Evolutionary conservation across 192 early-diverging fungal genomes (phyloP).

Genomic region (Tieghemiomyces parasiticus): DNA sequence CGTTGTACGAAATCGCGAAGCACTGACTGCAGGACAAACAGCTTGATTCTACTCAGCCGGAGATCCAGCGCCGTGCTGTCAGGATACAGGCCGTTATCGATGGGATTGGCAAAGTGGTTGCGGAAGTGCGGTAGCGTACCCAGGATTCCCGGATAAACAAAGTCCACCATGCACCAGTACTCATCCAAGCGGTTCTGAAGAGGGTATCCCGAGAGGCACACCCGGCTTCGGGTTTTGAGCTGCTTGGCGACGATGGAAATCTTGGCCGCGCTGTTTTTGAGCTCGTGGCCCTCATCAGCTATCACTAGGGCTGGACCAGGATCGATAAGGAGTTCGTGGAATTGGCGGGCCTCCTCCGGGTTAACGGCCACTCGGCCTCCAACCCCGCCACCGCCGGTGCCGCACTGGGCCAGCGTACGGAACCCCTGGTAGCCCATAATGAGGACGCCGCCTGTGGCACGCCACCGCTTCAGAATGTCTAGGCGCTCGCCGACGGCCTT

Average conservation of each 20-base stretch:
- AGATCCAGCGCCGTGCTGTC: conserved; percentile 24
- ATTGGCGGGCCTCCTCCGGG: not conserved
- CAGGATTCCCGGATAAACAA: conserved; percentile 45
- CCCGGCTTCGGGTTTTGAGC: conserved; percentile 37
- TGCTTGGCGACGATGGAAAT: conserved; percentile 14
- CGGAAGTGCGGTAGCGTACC: conserved; percentile 39
- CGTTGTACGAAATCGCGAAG: conserved; percentile 46
- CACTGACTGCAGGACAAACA: conserved; percentile 47
- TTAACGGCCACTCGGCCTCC: not conserved
- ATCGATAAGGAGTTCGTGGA: conserved; percentile 27
- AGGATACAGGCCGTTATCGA: conserved; percentile 38
- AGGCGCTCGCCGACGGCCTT: conserved; percentile 13
- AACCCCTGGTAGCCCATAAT: conserved; percentile 50
- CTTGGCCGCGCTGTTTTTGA: conserved; percentile 35
- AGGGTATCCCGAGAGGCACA: conserved; percentile 72
- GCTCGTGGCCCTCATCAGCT: conserved; percentile 71
- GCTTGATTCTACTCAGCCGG: conserved; percentile 13
- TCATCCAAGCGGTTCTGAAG: conserved; percentile 72
- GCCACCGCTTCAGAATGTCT: conserved; percentile 33
- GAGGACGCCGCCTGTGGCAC: conserved; percentile 44
- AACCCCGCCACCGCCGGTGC: too few relatives aligned
- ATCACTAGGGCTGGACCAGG: conserved; percentile 57
- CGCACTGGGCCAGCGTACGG: conserved; percentile 28
- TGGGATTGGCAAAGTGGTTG: conserved; percentile 38
- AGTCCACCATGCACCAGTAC: conserved; percentile 70